Conservation (phyloP, 2,329 filamentous ascomycete species). For the Bertia moriformis region DNA sequence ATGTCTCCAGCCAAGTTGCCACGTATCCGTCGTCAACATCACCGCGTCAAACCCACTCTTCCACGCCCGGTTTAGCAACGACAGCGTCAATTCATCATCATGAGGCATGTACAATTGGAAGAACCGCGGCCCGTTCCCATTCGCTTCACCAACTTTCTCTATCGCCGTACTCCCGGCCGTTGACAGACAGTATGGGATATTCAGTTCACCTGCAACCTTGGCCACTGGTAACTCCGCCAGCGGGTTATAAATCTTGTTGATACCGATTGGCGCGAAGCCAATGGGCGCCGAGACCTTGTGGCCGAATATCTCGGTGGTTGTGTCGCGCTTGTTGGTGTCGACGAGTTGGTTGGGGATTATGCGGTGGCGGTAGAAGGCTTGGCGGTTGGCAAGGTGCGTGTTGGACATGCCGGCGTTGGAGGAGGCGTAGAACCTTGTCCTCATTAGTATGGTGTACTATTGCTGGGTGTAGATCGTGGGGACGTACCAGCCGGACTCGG, state of each 20-base stretch:
- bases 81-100: conserved; percentile 42
- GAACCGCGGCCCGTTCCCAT: conserved; percentile 34
- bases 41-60: conserved; percentile 38
- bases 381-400: conserved; percentile 39
- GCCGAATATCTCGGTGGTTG: conserved; percentile 40
- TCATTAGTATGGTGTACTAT: not conserved
- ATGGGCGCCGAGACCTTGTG: conserved; percentile 43
- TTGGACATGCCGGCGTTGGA: conserved; percentile 38
- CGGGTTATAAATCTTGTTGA: conserved; percentile 51
- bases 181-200: conserved; percentile 41
- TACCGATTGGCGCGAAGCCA: conserved; percentile 50
- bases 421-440: conserved; percentile 31
- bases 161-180: conserved; percentile 40
- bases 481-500: conserved; percentile 34
- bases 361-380: conserved; percentile 49
- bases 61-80: conserved; percentile 37
- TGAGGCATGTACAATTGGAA: conserved; percentile 53
- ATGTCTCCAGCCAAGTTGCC: conserved; percentile 47
- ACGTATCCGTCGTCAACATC: conserved; percentile 48
- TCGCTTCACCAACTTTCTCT: conserved; percentile 40
- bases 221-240: conserved; percentile 43
- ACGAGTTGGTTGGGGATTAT: conserved; percentile 47
- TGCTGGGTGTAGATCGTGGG: not conserved
- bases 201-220: conserved; percentile 40
- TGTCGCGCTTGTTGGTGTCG: conserved; percentile 44